A percentile compares a stretch with the other conserved stretches of the same genome.
Conservation (phyloP, 306 rosid species). For the Gastrolobium bilobum region DNA sequence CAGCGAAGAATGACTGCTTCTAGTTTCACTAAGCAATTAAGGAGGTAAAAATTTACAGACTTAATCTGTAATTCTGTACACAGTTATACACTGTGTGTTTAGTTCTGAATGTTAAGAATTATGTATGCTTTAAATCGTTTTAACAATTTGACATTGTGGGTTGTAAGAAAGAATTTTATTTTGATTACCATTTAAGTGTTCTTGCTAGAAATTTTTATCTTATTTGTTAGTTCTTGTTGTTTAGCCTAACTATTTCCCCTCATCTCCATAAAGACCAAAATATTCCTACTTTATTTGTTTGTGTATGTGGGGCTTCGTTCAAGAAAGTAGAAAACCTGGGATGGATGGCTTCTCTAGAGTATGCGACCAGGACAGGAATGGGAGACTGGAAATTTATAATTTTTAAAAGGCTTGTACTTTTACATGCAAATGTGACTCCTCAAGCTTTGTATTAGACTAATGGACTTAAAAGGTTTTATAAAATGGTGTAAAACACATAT, state of each 20-base stretch:
- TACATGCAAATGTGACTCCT: not conserved
- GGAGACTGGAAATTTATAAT: conserved; percentile 18
- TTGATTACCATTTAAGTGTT: conserved; percentile 14
- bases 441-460: conserved; percentile 9
- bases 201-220: conserved; percentile 10
- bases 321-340: conserved; percentile 46
- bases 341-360: not conserved
- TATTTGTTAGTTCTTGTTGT: conserved; percentile 14
- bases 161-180: conserved; percentile 20
- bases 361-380: not conserved
- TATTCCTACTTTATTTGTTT: conserved; percentile 24
- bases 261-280: conserved; percentile 13
- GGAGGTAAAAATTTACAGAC: not conserved
- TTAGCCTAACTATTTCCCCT: conserved; percentile 32
- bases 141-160: conserved; percentile 11
- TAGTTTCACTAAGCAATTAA: not conserved
- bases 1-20: not conserved
- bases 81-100: conserved; percentile 2
- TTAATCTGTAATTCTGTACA: conserved; percentile 16
- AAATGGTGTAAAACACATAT: conserved; percentile 7
- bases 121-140: conserved; percentile 38
- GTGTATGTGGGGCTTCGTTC: conserved; percentile 40
- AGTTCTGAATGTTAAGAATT: conserved; percentile 16
- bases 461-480: not conserved
- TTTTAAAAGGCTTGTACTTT: conserved; percentile 1